Evolutionary conservation across 163 green algal genomes (phyloP).

Genomic region (Scenedesmus sp.): DNA sequence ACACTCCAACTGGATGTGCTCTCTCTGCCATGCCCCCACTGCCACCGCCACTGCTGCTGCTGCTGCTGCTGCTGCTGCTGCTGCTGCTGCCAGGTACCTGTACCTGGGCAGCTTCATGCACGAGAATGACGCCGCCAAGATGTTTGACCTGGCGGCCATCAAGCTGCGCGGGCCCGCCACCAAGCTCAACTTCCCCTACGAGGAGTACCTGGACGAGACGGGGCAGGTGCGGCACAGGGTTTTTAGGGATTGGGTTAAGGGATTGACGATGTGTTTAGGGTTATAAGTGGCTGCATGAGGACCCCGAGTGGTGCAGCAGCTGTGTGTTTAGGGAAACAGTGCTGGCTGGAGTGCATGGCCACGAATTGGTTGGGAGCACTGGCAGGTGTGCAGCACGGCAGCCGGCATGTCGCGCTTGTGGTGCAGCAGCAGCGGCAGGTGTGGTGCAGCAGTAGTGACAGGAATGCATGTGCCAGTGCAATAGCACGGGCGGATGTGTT

Average conservation of each 20-base stretch:
- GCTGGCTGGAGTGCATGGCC: too few species aligned
- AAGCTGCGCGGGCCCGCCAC: conserved; percentile 61
- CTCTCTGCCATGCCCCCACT: not conserved
- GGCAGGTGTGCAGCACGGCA: too few species aligned
- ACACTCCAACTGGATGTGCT: not conserved
- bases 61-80: not conserved
- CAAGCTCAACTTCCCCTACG: conserved; percentile 69
- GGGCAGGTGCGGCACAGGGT: not conserved
- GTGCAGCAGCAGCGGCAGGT: too few species aligned
- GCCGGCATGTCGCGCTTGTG: too few species aligned
- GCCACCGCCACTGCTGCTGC: not conserved
- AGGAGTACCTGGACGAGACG: conserved; percentile 13
- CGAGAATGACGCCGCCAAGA: conserved; percentile 67
- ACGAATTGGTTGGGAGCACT: too few species aligned
- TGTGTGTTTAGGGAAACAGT: too few species aligned
- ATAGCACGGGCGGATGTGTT: too few species aligned
- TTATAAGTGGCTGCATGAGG: too few species aligned
- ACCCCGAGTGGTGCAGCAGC: too few species aligned
- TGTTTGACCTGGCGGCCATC: conserved; percentile 72
- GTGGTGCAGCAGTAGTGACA: too few species aligned
- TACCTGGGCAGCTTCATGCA: conserved; percentile 63
- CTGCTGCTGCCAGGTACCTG: conserved; percentile 57
- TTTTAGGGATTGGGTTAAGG: not conserved
- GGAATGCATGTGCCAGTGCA: too few species aligned
- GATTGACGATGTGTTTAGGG: not conserved